Percentiles rank a stretch among this genome's conserved stretches.
Evolutionary conservation across 768 basidiomycete species (phyloP).

Genomic region (Rhodotorula graminis): DNA sequence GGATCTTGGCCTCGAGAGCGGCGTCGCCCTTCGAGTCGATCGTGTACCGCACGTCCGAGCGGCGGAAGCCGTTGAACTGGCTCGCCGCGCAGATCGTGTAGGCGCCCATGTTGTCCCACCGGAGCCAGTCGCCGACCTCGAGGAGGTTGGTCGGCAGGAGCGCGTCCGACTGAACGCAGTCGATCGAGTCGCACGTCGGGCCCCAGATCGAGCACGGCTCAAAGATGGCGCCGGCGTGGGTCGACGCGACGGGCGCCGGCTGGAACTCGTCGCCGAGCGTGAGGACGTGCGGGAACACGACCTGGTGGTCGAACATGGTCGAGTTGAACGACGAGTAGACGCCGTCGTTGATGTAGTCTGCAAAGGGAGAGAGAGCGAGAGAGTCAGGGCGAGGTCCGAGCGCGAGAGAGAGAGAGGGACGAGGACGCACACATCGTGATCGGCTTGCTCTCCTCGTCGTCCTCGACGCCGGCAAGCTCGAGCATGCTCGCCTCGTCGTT

Average conservation of each 20-base stretch:
- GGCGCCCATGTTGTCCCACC: slow-evolving; percentile 97
- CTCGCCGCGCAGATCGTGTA: slow-evolving; percentile 92
- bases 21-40: slow-evolving; percentile 54
- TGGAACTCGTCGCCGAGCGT: slow-evolving; percentile 46
- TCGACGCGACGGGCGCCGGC: too few species aligned
- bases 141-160: slow-evolving; percentile 63
- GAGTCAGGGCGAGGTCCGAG: background rate
- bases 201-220: slow-evolving; percentile 78
- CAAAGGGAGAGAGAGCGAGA: background rate
- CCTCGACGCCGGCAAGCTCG: slow-evolving; percentile 28
- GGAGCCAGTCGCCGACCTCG: slow-evolving; percentile 92
- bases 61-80: slow-evolving; percentile 56
- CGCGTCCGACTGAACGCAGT: slow-evolving; percentile 68
- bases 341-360: slow-evolving; percentile 99
- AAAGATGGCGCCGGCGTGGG: slow-evolving; percentile 1
- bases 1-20: slow-evolving; percentile 24
- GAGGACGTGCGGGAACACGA: slow-evolving; percentile 67
- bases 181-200: slow-evolving; percentile 96
- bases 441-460: slow-evolving; percentile 49
- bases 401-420: background rate
- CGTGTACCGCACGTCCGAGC: slow-evolving; percentile 75
- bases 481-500: slow-evolving; percentile 46
- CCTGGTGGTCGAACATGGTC: slow-evolving; percentile 95
- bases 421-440: slow-evolving; percentile 80
- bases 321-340: slow-evolving; percentile 97